A percentile compares a stretch with the other conserved stretches of the same genome.
These are phyloP conservation scores for Malus sieversii DNA, from an alignment of 306 rosid genomes.

Conservation along the genomic window DNA sequence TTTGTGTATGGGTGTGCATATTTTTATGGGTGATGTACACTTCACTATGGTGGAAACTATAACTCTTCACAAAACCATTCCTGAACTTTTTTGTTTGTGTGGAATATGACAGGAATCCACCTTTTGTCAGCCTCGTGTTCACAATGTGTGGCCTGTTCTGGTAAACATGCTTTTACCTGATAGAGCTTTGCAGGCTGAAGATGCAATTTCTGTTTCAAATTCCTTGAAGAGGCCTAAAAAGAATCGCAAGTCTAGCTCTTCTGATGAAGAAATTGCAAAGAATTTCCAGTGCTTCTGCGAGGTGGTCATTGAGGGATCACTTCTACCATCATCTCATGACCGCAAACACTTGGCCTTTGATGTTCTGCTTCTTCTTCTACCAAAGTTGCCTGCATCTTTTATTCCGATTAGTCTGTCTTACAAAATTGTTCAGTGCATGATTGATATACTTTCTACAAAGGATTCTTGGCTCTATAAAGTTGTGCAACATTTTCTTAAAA, in stretches of 20 bases:
- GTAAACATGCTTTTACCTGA: conserved; percentile 62
- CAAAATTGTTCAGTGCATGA: conserved; percentile 86
- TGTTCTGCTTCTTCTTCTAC: conserved; percentile 64
- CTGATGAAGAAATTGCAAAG: conserved; percentile 66
- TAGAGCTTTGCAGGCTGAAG: conserved; percentile 55
- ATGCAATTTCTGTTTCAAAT: conserved; percentile 55
- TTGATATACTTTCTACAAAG: conserved; percentile 68
- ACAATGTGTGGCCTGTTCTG: conserved; percentile 80
- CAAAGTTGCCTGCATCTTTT: conserved; percentile 69
- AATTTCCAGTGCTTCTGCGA: conserved; percentile 62
- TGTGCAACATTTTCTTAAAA: conserved; percentile 64
- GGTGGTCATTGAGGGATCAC: conserved; percentile 75
- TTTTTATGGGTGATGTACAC: neutral
- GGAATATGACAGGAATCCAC: conserved; percentile 74
- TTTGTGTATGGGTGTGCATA: neutral
- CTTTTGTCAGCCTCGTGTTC: conserved; percentile 92
- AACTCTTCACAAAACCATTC: neutral
- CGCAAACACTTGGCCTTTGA: conserved; percentile 89
- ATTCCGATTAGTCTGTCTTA: conserved; percentile 56
- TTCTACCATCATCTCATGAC: conserved; percentile 93
- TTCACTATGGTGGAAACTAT: conserved; percentile 1
- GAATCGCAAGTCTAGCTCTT: conserved; percentile 66
- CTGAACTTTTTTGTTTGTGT: conserved; percentile 7
- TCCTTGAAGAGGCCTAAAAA: conserved; percentile 79
- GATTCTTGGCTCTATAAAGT: conserved; percentile 85